Percentiles rank a stretch among this genome's conserved stretches.
Evolutionary conservation across 2,329 filamentous ascomycete genomes (phyloP).

Genomic region (Dactylonectria estremocensis): DNA sequence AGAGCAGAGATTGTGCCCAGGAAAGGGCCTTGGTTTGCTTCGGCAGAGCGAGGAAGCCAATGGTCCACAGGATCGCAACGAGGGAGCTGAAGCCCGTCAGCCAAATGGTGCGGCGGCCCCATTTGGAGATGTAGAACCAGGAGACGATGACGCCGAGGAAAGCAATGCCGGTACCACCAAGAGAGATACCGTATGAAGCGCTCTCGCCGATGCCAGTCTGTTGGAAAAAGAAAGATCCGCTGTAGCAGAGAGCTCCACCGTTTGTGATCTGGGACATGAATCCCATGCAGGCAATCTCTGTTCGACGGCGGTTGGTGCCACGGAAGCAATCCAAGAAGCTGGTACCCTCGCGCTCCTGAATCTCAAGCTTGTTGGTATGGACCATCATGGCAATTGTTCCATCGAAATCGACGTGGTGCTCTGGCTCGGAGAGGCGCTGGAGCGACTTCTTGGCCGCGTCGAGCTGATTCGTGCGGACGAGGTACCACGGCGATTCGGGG

Average conservation of each 20-base stretch:
- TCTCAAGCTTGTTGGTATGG: constrained; percentile 63
- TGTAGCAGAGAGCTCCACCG: constrained; percentile 59
- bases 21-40: constrained; percentile 54
- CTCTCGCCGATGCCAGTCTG: constrained; percentile 58
- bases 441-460: constrained; percentile 52
- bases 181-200: constrained; percentile 58
- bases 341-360: constrained; percentile 56
- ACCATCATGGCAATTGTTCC: constrained; percentile 59
- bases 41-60: constrained; percentile 59
- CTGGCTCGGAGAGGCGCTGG: constrained; percentile 50
- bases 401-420: constrained; percentile 55
- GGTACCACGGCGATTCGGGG: constrained; percentile 57
- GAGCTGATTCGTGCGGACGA: constrained; percentile 52
- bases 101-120: constrained; percentile 61
- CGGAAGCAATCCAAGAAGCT: constrained; percentile 64
- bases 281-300: constrained; percentile 60
- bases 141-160: constrained; percentile 61
- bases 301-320: constrained; percentile 62
- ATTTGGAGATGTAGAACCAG: constrained; percentile 60
- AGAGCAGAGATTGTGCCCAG: constrained; percentile 59
- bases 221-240: constrained; percentile 63
- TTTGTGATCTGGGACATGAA: constrained; percentile 61
- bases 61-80: constrained; percentile 57
- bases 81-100: constrained; percentile 57
- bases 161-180: constrained; percentile 60